Evolutionary conservation across 176 grass and related monocot species (phyloP).

Genomic region (Eragrostis nindensis): DNA sequence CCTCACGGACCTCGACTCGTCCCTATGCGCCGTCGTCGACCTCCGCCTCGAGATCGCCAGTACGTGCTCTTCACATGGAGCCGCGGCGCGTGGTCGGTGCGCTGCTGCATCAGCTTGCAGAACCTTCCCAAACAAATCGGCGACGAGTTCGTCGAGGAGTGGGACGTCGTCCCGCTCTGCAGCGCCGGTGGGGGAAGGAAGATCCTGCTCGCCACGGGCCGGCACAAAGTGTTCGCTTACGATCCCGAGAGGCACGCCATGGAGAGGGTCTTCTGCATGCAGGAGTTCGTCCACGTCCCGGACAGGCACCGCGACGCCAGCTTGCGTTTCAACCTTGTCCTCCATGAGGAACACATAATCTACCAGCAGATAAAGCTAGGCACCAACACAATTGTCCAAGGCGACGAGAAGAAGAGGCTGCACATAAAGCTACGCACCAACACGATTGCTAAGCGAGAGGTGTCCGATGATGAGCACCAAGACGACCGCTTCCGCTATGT

Average conservation of each 20-base stretch:
- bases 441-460: neutral
- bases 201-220: conserved; percentile 31
- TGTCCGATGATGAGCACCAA: too few relatives aligned
- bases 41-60: neutral
- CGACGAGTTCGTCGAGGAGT: conserved; percentile 16
- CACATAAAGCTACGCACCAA: conserved; percentile 1
- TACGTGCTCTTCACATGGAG: conserved; percentile 6
- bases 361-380: neutral
- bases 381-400: neutral
- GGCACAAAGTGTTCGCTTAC: conserved; percentile 9
- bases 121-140: neutral
- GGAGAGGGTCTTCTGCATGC: neutral
- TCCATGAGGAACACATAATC: conserved; percentile 20
- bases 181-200: neutral
- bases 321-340: neutral
- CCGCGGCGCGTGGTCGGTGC: conserved; percentile 1
- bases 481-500: too few relatives aligned
- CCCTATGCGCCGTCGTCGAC: conserved; percentile 24
- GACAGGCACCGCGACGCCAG: neutral
- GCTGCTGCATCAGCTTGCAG: neutral
- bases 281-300: conserved; percentile 6
- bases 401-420: neutral
- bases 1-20: conserved; percentile 15
- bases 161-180: conserved; percentile 19
- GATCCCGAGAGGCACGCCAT: neutral